These are phyloP conservation scores for Plasmopara muralis DNA, from an alignment of 352 stramenopile species.

Conservation along the genomic window DNA sequence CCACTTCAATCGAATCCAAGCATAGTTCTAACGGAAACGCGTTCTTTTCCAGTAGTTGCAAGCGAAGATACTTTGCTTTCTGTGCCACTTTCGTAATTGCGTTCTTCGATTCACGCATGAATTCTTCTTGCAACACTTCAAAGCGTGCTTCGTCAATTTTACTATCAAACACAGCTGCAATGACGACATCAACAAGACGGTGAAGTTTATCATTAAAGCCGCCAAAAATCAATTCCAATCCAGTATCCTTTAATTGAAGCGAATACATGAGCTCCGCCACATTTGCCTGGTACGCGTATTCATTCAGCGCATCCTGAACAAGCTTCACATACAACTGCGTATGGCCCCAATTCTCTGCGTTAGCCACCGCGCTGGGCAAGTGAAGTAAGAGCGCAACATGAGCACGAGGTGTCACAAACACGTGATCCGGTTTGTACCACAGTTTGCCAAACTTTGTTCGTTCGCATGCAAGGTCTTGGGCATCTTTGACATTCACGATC, in stretches of 20 bases:
- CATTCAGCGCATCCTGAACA: slow-evolving; percentile 58
- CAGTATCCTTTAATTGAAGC: slow-evolving; percentile 53
- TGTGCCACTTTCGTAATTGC: slow-evolving; percentile 42
- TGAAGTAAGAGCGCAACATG: slow-evolving; percentile 49
- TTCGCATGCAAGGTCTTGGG: slow-evolving; percentile 26
- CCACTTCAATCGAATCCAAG: slow-evolving; percentile 37
- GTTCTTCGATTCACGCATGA: slow-evolving; percentile 68
- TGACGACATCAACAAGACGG: slow-evolving; percentile 57
- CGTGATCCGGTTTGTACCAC: slow-evolving; percentile 56
- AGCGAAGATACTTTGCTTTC: slow-evolving; percentile 58
- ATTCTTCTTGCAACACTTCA: slow-evolving; percentile 56
- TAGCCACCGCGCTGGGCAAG: slow-evolving; percentile 41
- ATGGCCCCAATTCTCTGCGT: slow-evolving; percentile 31
- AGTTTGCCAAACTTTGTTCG: slow-evolving; percentile 41
- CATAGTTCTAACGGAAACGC: slow-evolving; percentile 42
- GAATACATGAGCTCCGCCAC: slow-evolving; percentile 70
- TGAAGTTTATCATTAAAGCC: slow-evolving; percentile 73
- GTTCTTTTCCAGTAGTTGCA: slow-evolving; percentile 50
- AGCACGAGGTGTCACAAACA: slow-evolving; percentile 55
- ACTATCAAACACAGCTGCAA: slow-evolving; percentile 43
- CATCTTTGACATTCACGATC: slow-evolving; percentile 30
- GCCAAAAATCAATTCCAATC: slow-evolving; percentile 60
- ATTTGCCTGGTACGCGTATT: slow-evolving; percentile 69
- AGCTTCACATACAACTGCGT: slow-evolving; percentile 59
- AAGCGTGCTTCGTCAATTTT: slow-evolving; percentile 48